Evolutionary conservation across 1,139 yeast genomes (phyloP), one percentile per base, ranked within the genome.

Genomic region (Tardiomyces blankii): DNA sequence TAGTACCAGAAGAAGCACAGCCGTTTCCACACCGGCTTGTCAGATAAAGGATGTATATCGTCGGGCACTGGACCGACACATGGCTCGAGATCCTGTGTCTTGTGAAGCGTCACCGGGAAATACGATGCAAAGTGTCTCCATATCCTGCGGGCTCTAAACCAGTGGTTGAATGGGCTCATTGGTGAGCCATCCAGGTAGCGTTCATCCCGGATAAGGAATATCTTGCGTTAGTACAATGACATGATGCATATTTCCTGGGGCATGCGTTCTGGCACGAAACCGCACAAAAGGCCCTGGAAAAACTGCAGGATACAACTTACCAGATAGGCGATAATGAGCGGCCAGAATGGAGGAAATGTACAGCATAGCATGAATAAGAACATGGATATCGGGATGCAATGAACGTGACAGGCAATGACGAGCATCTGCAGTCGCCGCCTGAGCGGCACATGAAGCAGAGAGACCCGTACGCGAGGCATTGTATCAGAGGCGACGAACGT

Each of bases 91-190:
- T 81, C 85, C 13, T 72, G 73, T 0, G 89, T 73, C 59, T 82
- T 85, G 63, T 81, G 82, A n/a, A 87, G 69, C 2, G 66, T 65
- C 16, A 91, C 77, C 0, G 97, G 97, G 64, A 83, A 91, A 64
- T 88, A 91, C 42, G 72, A 69, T 38, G 81, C 82, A 62, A 83
- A 86, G 68, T 79, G 74, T 48, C 72, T 75, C 93, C 95, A 89
- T n/a, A 82, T 55, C 2, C 66, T 59, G 41, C 78, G 60, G 38
- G 76, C 73, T 51, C 86, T 73, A 60, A 85, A 70, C 69, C 77
- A 69, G 3, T 68, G 65, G 2, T 86, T 78, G 41, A 73, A 70
- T 39, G 93, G 64, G 48, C 74, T 67, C 6, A 75, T 73, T 1
- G 77, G 82, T 18, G 74, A 72, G 1, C 96, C 96, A 57, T 84